A percentile compares a stretch with the other conserved stretches of the same genome.
phyloP scores from a whole-genome alignment of 1,139 yeast genomes.

The Blastobotrys malaysiensis region DNA sequence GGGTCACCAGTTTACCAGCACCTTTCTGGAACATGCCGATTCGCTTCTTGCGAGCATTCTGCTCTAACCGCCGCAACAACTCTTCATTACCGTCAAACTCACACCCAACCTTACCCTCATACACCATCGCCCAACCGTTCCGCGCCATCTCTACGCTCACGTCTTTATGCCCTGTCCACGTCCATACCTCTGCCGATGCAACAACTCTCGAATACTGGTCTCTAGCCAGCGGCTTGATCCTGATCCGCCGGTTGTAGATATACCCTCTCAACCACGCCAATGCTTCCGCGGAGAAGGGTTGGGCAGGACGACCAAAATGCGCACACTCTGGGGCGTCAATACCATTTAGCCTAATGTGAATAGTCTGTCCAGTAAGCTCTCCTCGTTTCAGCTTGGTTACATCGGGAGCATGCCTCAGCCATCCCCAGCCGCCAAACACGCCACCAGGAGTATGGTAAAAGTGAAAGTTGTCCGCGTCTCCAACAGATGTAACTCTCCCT shows the following conservation, averaged over 20 bases:
- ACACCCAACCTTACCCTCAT: slow-evolving; percentile 75
- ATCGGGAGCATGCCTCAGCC: slow-evolving; percentile 58
- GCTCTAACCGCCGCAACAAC: slow-evolving; percentile 54
- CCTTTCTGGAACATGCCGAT: slow-evolving; percentile 60
- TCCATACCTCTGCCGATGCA: slow-evolving; percentile 70
- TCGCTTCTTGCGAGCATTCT: slow-evolving; percentile 48
- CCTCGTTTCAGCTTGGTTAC: slow-evolving; percentile 36
- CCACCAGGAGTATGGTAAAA: slow-evolving; percentile 96
- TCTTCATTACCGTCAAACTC: slow-evolving; percentile 77
- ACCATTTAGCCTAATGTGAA: slow-evolving; percentile 76
- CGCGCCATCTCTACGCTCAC: slow-evolving; percentile 83
- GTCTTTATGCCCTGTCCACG: slow-evolving; percentile 68
- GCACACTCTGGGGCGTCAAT: slow-evolving; percentile 98
- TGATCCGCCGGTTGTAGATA: slow-evolving; percentile 59
- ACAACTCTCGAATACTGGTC: slow-evolving; percentile 92
- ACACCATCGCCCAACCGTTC: slow-evolving; percentile 78
- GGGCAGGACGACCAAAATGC: slow-evolving; percentile 93
- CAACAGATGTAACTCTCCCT: slow-evolving; percentile 86
- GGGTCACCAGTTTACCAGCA: slow-evolving; percentile 57
- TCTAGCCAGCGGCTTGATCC: slow-evolving; percentile 68
- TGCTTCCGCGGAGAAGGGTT: slow-evolving; percentile 83
- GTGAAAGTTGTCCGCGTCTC: slow-evolving; percentile 95
- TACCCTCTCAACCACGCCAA: slow-evolving; percentile 64
- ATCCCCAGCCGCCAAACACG: slow-evolving; percentile 81
- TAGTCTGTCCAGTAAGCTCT: slow-evolving; percentile 24